Percentiles rank a stretch among this genome's conserved stretches.
Evolutionary conservation across 2,329 filamentous ascomycete genomes (phyloP).

Genomic region (Emergomyces pasteurianus): DNA sequence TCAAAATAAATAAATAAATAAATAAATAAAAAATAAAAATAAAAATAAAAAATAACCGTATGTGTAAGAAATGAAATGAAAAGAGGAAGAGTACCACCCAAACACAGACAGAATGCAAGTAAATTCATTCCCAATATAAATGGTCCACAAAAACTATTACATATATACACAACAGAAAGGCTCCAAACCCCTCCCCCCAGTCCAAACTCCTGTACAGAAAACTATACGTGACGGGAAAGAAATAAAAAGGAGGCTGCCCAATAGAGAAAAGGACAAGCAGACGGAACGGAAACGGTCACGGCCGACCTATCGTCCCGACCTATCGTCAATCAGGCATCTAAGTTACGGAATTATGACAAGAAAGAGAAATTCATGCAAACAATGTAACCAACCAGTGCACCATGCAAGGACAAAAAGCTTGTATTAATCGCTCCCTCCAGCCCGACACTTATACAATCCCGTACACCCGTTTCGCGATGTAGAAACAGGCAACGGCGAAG

Average conservation of each 20-base stretch:
- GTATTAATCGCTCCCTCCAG: constrained; percentile 3
- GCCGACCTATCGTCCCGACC: not conserved
- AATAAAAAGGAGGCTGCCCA: too few species aligned
- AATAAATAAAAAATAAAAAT: too few species aligned
- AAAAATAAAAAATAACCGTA: not conserved
- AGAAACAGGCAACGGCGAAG: constrained; percentile 70
- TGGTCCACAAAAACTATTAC: not conserved
- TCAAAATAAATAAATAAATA: too few species aligned
- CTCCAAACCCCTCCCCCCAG: not conserved
- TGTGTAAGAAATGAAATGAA: too few species aligned
- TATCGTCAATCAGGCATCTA: not conserved
- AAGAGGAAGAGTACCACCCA: not conserved
- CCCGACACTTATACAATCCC: constrained; percentile 50
- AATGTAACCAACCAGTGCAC: not conserved
- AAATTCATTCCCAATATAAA: not conserved
- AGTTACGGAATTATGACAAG: not conserved
- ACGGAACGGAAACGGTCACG: not conserved
- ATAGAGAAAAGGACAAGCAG: not conserved
- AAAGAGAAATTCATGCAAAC: not conserved
- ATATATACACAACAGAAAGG: not conserved
- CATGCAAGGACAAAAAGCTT: too few species aligned
- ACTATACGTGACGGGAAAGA: not conserved
- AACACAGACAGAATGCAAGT: not conserved
- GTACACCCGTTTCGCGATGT: constrained; percentile 73
- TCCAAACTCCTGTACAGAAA: not conserved